Evolutionary conservation across 257 asterid species (phyloP).

Genomic region (Nicotiana benthamiana): DNA sequence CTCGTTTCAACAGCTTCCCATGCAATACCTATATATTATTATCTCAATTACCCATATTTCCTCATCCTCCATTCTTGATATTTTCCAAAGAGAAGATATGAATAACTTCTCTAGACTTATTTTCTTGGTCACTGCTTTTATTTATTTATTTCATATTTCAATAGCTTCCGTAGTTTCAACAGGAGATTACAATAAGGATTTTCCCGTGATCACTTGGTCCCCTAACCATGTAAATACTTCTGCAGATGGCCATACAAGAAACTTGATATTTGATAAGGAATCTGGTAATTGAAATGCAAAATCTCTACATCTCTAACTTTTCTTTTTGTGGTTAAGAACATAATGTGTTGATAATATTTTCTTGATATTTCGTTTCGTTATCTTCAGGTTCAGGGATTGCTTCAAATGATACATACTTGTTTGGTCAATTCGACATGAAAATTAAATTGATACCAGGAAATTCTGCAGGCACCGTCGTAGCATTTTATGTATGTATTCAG

Average conservation of each 20-base stretch:
- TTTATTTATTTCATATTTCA: slow-evolving; percentile 18
- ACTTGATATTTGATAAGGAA: slow-evolving; percentile 50
- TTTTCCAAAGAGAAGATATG: slow-evolving; percentile 7
- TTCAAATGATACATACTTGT: slow-evolving; percentile 67
- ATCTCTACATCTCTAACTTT: not conserved
- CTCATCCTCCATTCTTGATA: not conserved
- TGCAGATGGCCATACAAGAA: slow-evolving; percentile 50
- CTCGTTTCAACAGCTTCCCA: slow-evolving; percentile 18
- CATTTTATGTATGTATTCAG: slow-evolving; percentile 53
- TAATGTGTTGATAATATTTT: not conserved
- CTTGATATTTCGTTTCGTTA: not conserved
- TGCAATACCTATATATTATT: slow-evolving; percentile 23
- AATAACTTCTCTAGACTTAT: slow-evolving; percentile 6
- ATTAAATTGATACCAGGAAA: slow-evolving; percentile 72
- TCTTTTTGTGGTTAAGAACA: not conserved
- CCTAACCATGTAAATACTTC: slow-evolving; percentile 79
- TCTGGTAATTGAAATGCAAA: slow-evolving; percentile 37
- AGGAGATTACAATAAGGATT: slow-evolving; percentile 81
- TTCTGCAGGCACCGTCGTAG: slow-evolving; percentile 88
- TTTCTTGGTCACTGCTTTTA: slow-evolving; percentile 8
- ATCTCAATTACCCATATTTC: not conserved
- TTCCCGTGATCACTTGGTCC: slow-evolving; percentile 57
- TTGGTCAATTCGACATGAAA: slow-evolving; percentile 77
- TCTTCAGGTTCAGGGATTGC: slow-evolving; percentile 60
- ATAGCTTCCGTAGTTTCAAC: slow-evolving; percentile 58